Evolutionary conservation across 345 rosid genomes (phyloP).

Genomic region (Salix caprea): DNA sequence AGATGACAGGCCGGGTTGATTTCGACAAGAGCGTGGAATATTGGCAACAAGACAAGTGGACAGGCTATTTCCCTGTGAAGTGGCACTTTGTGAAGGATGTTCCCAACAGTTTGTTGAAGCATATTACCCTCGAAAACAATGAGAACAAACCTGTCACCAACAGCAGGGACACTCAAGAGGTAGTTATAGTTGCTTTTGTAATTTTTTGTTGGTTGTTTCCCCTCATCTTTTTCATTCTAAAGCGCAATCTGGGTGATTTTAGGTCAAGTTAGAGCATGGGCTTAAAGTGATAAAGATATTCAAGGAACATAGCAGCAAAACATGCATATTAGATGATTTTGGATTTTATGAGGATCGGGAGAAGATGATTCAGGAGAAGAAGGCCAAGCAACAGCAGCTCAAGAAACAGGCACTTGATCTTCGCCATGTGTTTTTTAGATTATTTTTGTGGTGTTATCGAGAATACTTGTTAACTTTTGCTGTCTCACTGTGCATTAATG

Average conservation of each 20-base stretch:
- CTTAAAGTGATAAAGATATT: slow-evolving; percentile 73
- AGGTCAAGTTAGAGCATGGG: slow-evolving; percentile 76
- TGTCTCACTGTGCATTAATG: not conserved
- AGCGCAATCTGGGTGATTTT: not conserved
- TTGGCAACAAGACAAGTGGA: slow-evolving; percentile 99
- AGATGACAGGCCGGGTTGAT: slow-evolving; percentile 87
- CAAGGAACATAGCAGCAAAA: slow-evolving; percentile 66
- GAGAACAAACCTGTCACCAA: slow-evolving; percentile 96
- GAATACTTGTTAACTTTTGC: not conserved
- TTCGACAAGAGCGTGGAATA: slow-evolving; percentile 69
- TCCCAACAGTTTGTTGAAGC: slow-evolving; percentile 85
- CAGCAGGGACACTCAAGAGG: slow-evolving; percentile 97
- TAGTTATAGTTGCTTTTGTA: slow-evolving; percentile 9
- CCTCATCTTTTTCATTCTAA: not conserved
- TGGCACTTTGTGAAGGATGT: slow-evolving; percentile 95
- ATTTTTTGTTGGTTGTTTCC: not conserved
- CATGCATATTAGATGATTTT: slow-evolving; percentile 87
- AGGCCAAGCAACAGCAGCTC: slow-evolving; percentile 64
- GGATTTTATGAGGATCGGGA: slow-evolving; percentile 76
- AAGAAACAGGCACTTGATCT: slow-evolving; percentile 50
- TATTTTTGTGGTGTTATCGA: not conserved
- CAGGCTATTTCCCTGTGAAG: slow-evolving; percentile 85
- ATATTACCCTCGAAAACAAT: slow-evolving; percentile 85
- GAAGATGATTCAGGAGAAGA: slow-evolving; percentile 76
- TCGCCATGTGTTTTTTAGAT: too few relatives aligned